Base-by-base conservation (phyloP, 2,329 filamentous ascomycete species). In the Ceratocystis cacaofunesta region DNA sequence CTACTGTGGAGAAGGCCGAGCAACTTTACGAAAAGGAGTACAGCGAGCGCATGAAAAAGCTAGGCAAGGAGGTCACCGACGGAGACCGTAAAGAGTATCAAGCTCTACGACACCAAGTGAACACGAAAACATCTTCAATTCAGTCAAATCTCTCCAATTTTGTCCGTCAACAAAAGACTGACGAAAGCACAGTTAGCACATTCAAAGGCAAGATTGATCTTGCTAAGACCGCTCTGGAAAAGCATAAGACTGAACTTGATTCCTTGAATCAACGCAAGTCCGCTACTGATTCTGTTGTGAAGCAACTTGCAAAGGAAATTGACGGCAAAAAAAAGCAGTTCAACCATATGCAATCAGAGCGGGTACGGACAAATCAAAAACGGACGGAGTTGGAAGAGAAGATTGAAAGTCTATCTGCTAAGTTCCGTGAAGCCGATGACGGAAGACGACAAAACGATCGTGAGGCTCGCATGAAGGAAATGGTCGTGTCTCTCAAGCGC, bases 311-410 rank as follows among this genome's bases (percentile, higher is more conserved):
- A 6, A 82, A 84, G 68, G 88, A 94, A n/a, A 89, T 95, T 62
- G 87, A 91, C 36, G 76, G 79, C 28, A 97, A 95, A 78, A 96
- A 95, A 77, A 95, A 92, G 72, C 88, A 94, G 68, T 88, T 91
- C 72, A 94, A 96, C 72, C 84, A 86, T 64, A 79, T 95, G 50
- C 88, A 89, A 68, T 96, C 91, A 0, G 90, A 95, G 73, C 85
- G 90, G 62, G 82, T 92, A 7, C 85, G 90, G 63, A 86, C 89
- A 7, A 88, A 89, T 64, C 89, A 95, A 72, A 86, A 87, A 72
- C 85, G 87, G 64, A 94, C 89, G 0, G 94, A 97, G 72, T 82
- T 95, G 1, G 92, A 99, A 69, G 92, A 96, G 75, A 92, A 96
- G 74, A 82, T 97, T 5, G 86, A 89, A 68, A 88, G 92, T 67